phyloP scores from a whole-genome alignment of 257 asterid species.

The Plantago ovata region DNA sequence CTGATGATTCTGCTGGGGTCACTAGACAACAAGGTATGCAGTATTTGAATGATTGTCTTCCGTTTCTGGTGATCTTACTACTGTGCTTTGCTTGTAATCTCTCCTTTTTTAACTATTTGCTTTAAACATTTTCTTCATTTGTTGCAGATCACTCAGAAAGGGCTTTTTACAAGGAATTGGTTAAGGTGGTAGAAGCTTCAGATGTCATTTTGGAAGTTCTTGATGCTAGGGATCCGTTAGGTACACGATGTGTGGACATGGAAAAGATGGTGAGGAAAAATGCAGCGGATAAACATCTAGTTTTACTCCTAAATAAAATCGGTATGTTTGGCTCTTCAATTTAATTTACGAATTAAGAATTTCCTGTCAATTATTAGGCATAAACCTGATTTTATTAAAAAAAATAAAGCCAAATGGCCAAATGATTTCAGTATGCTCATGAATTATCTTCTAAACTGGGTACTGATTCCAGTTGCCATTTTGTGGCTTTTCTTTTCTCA shows the following conservation, averaged over 20 bases:
- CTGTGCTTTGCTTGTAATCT: background rate
- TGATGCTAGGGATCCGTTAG: conserved; percentile 97
- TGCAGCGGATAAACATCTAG: conserved; percentile 77
- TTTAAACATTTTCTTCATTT: background rate
- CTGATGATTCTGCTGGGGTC: conserved; percentile 26
- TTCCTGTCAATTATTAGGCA: too few species aligned
- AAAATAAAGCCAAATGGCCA: too few species aligned
- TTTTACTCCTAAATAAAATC: conserved; percentile 85
- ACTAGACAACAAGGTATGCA: conserved; percentile 53
- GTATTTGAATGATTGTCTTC: background rate
- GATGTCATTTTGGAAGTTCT: conserved; percentile 96
- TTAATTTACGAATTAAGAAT: background rate
- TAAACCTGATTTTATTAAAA: too few species aligned
- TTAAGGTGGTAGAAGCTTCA: conserved; percentile 85
- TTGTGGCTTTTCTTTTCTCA: too few species aligned
- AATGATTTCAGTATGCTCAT: background rate
- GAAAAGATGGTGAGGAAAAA: conserved; percentile 81
- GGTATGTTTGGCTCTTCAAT: conserved; percentile 37
- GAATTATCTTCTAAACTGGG: background rate
- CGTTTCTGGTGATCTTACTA: background rate
- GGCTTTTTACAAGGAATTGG: conserved; percentile 87
- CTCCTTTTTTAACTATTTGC: conserved; percentile 4
- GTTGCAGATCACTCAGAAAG: conserved; percentile 65
- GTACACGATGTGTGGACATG: conserved; percentile 90
- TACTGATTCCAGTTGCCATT: background rate